These are phyloP conservation scores for Bocquillonia castaneifolia DNA, from an alignment of 441 rosid species.

Conservation along the genomic window DNA sequence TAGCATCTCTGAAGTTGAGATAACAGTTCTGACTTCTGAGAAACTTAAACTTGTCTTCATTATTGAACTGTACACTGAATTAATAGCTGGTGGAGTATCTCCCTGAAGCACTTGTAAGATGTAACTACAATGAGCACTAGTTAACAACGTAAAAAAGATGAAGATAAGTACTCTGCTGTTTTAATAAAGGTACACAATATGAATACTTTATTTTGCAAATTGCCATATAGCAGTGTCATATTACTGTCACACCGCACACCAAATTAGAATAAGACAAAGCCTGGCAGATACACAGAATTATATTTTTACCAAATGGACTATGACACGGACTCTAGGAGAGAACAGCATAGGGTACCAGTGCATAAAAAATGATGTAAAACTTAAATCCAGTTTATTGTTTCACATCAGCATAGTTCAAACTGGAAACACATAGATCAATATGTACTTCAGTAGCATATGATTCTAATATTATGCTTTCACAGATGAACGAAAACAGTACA, in stretches of 20 bases:
- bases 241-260: background rate
- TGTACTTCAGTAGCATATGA: background rate
- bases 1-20: background rate
- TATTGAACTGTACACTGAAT: background rate
- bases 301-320: background rate
- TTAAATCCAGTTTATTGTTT: background rate
- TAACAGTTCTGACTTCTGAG: no score
- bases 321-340: background rate
- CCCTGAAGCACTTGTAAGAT: background rate
- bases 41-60: background rate
- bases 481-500: background rate
- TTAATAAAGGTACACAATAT: background rate
- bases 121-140: background rate
- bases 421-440: background rate
- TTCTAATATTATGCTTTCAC: background rate
- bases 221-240: background rate
- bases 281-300: background rate
- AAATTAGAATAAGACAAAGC: background rate
- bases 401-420: background rate
- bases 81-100: background rate
- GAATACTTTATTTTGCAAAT: background rate
- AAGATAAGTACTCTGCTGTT: background rate
- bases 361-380: background rate
- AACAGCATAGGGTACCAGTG: background rate
- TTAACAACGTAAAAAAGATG: background rate